Evolutionary conservation across 441 rosid genomes (phyloP).

Genomic region (Iberis amara): DNA sequence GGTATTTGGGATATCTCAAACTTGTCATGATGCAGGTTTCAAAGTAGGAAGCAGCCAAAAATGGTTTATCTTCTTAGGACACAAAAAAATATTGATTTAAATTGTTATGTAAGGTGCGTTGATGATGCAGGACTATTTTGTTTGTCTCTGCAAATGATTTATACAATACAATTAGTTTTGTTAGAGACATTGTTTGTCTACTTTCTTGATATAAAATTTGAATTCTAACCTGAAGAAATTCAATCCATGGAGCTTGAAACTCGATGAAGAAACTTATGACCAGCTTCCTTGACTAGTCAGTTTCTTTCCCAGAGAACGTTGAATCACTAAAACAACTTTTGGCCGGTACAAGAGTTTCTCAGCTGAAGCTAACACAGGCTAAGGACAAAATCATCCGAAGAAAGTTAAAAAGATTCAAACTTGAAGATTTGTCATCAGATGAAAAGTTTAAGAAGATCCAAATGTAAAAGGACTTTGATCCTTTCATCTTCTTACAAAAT

Average conservation of each 20-base stretch:
- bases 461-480: background rate
- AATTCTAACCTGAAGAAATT: constrained; percentile 55
- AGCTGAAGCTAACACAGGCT: constrained; percentile 36
- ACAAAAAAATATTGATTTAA: constrained; percentile 58
- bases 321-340: constrained; percentile 53
- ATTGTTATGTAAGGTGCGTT: constrained; percentile 62
- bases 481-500: constrained; percentile 32
- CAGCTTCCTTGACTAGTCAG: constrained; percentile 51
- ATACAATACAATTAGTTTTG: background rate
- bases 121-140: constrained; percentile 62
- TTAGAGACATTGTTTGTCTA: constrained; percentile 2
- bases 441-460: too few relatives aligned
- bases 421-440: background rate
- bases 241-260: constrained; percentile 69
- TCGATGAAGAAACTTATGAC: constrained; percentile 62
- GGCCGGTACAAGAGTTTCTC: constrained; percentile 54
- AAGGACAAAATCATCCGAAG: constrained; percentile 6
- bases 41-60: too few relatives aligned
- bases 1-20: too few relatives aligned
- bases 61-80: constrained; percentile 60
- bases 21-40: too few relatives aligned
- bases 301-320: constrained; percentile 45
- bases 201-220: constrained; percentile 17
- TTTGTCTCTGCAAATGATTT: constrained; percentile 46
- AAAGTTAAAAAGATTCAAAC: constrained; percentile 3